phyloP scores from a whole-genome alignment of 2,329 filamentous ascomycete species.

The Cercospora sojina region DNA sequence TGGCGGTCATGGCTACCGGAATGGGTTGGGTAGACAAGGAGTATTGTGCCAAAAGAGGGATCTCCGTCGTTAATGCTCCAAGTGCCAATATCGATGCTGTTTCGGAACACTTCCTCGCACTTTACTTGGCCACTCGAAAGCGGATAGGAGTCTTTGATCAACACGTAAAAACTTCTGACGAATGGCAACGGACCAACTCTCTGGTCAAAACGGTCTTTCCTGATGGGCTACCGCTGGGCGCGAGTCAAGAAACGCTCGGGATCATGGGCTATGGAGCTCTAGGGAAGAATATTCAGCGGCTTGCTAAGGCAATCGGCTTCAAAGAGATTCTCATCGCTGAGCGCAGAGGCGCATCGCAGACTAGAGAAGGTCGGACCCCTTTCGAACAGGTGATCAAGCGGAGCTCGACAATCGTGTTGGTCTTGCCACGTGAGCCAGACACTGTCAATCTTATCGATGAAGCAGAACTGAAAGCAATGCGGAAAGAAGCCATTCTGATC shows the following conservation, averaged over 20 bases:
- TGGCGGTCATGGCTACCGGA: slow-evolving; percentile 25
- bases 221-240: slow-evolving; percentile 21
- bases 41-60: slow-evolving; percentile 23
- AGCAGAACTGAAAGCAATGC: slow-evolving; percentile 21
- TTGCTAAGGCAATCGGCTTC: slow-evolving; percentile 22
- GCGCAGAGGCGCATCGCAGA: slow-evolving; percentile 12
- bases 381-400: slow-evolving; percentile 22
- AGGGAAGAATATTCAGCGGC: slow-evolving; percentile 21
- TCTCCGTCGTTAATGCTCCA: slow-evolving; percentile 24
- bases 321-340: slow-evolving; percentile 23
- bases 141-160: slow-evolving; percentile 21
- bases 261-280: slow-evolving; percentile 27
- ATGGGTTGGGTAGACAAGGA: slow-evolving; percentile 28
- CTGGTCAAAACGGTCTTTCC: slow-evolving; percentile 25
- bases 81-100: slow-evolving; percentile 26
- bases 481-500: slow-evolving; percentile 23
- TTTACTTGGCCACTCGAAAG: slow-evolving; percentile 26
- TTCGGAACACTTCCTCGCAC: slow-evolving; percentile 24
- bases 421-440: slow-evolving; percentile 21
- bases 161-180: slow-evolving; percentile 23
- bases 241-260: slow-evolving; percentile 24
- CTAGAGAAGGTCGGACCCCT: slow-evolving; percentile 14
- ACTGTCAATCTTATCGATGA: slow-evolving; percentile 25
- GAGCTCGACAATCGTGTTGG: slow-evolving; percentile 20
- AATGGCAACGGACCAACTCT: slow-evolving; percentile 23